A percentile compares a stretch with the other conserved stretches of the same genome.
These are phyloP conservation scores for Beauveria sp. DNA, from an alignment of 2,329 filamentous ascomycete genomes.

Conservation along the genomic window DNA sequence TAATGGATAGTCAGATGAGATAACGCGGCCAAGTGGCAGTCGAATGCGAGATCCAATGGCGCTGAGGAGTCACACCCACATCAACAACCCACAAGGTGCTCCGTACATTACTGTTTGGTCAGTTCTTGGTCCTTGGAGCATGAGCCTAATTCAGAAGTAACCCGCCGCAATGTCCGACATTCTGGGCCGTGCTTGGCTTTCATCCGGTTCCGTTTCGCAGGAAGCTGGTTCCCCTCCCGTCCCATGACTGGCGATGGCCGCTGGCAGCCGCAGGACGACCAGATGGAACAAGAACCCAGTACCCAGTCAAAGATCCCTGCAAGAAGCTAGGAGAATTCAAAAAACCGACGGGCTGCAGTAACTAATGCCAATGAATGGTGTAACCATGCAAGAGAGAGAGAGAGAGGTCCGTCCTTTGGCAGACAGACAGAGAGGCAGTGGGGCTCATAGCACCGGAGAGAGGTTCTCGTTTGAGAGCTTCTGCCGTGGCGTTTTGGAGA, in stretches of 20 bases:
- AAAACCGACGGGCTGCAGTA: not conserved
- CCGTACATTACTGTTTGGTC: not conserved
- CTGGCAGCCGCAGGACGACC: slow-evolving; percentile 5
- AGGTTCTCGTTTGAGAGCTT: slow-evolving; percentile 10
- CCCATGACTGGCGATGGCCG: slow-evolving; percentile 8
- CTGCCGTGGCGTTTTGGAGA: slow-evolving; percentile 11
- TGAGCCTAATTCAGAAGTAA: slow-evolving; percentile 4
- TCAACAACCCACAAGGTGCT: not conserved
- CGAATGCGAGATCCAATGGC: slow-evolving; percentile 9
- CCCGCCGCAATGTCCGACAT: slow-evolving; percentile 10
- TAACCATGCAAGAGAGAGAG: slow-evolving; percentile 3
- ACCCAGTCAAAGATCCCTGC: slow-evolving; percentile 3
- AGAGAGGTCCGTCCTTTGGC: not conserved
- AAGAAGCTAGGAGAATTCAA: slow-evolving; percentile 6
- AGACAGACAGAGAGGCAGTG: not conserved
- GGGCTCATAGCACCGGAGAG: slow-evolving; percentile 10
- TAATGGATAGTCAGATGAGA: slow-evolving; percentile 8
- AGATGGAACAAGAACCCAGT: not conserved
- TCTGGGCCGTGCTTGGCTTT: slow-evolving; percentile 2
- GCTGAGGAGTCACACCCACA: slow-evolving; percentile 1
- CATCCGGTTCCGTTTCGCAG: not conserved
- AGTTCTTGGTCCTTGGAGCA: not conserved
- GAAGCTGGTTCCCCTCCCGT: not conserved
- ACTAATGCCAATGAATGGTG: not conserved
- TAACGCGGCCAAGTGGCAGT: slow-evolving; percentile 3